These are phyloP conservation scores for Actinomortierella ambigua DNA, from an alignment of 371 early-diverging fungal genomes.

Conservation along the genomic window DNA sequence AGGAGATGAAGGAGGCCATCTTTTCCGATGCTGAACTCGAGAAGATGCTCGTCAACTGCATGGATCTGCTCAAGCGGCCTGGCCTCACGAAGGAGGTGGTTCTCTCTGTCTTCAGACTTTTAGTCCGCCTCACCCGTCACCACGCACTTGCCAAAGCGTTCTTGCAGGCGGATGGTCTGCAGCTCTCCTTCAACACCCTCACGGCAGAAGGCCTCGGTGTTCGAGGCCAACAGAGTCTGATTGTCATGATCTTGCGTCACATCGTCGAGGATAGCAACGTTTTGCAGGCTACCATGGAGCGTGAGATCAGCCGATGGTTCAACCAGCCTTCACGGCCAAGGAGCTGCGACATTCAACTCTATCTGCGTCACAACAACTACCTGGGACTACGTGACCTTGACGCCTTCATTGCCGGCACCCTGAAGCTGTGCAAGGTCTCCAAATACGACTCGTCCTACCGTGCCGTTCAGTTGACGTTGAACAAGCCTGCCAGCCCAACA, in stretches of 20 bases:
- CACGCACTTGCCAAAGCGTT: slow-evolving; percentile 69
- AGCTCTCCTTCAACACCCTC: slow-evolving; percentile 58
- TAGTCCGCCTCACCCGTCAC: slow-evolving; percentile 81
- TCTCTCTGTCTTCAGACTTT: slow-evolving; percentile 76
- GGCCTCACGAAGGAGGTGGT: slow-evolving; percentile 56
- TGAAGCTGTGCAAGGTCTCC: slow-evolving; percentile 69
- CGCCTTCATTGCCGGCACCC: slow-evolving; percentile 70
- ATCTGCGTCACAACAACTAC: slow-evolving; percentile 73
- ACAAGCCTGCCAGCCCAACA: slow-evolving; percentile 12
- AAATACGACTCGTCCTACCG: slow-evolving; percentile 63
- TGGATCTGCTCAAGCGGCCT: slow-evolving; percentile 52
- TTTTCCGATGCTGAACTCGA: slow-evolving; percentile 47
- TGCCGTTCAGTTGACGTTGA: slow-evolving; percentile 57
- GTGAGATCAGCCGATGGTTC: slow-evolving; percentile 77
- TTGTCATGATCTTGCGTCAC: slow-evolving; percentile 86
- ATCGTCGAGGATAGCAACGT: slow-evolving; percentile 77
- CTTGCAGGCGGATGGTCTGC: slow-evolving; percentile 69
- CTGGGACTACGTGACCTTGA: slow-evolving; percentile 77
- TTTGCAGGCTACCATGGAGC: slow-evolving; percentile 74
- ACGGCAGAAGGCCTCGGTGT: slow-evolving; percentile 59
- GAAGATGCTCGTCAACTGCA: slow-evolving; percentile 49
- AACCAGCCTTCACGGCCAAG: slow-evolving; percentile 69
- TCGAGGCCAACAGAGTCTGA: slow-evolving; percentile 74
- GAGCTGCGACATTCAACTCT: slow-evolving; percentile 72
- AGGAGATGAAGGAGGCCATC: slow-evolving; percentile 34